Percentiles rank a stretch among this genome's conserved stretches.
phyloP scores from a whole-genome alignment of 805 yeast genomes.

The Ogataea zsoltii region DNA sequence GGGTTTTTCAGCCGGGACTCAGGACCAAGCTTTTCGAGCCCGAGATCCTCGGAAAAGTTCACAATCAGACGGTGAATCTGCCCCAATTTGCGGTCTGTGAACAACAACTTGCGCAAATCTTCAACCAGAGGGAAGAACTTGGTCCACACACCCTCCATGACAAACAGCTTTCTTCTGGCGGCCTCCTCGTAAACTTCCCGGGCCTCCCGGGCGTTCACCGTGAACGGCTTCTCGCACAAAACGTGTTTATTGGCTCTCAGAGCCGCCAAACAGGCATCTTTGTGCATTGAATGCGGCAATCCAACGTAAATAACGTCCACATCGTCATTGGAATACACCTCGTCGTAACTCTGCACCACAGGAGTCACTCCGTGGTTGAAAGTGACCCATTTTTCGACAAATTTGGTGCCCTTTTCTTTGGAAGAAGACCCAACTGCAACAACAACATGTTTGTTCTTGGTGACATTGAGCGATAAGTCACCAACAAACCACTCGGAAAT shows the following conservation, averaged over 20 bases:
- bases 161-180: conserved; percentile 40
- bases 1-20: conserved; percentile 43
- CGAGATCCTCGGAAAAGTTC: conserved; percentile 43
- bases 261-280: conserved; percentile 38
- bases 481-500: conserved; percentile 46
- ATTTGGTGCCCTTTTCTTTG: conserved; percentile 37
- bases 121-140: conserved; percentile 50
- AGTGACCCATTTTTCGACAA: conserved; percentile 35
- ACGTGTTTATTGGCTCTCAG: conserved; percentile 50
- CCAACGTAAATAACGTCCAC: conserved; percentile 56
- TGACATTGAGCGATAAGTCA: conserved; percentile 34
- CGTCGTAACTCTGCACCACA: conserved; percentile 38
- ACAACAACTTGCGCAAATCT: conserved; percentile 38
- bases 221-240: conserved; percentile 56
- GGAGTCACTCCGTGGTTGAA: conserved; percentile 19
- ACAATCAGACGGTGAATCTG: conserved; percentile 43
- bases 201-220: conserved; percentile 48
- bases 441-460: conserved; percentile 33
- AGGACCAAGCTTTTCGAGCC: conserved; percentile 34
- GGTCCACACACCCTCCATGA: conserved; percentile 65
- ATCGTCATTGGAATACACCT: conserved; percentile 42
- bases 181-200: conserved; percentile 45
- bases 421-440: conserved; percentile 43
- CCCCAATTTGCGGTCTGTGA: conserved; percentile 46
- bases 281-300: conserved; percentile 54